phyloP scores from a whole-genome alignment of 1,284 basidiomycete species.

The Malassezia arunalokei region DNA sequence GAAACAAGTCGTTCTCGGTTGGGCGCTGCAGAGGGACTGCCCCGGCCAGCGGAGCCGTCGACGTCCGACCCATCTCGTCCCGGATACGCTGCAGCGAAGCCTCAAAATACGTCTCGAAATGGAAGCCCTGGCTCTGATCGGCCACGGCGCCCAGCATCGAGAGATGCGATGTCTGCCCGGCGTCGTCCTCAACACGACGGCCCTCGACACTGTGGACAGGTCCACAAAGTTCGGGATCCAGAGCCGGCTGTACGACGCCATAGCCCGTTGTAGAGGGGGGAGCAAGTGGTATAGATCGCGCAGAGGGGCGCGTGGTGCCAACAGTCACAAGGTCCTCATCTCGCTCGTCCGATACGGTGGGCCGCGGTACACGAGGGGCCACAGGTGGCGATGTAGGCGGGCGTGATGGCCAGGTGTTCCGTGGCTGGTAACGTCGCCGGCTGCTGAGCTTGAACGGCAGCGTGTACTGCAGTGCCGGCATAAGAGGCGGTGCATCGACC shows the following conservation, averaged over 20 bases:
- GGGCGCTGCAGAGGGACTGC: background rate
- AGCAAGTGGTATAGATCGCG: background rate
- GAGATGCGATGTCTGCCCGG: slow-evolving; percentile 2
- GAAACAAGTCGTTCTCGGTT: background rate
- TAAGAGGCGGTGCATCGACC: background rate
- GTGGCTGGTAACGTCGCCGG: background rate
- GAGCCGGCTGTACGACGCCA: background rate
- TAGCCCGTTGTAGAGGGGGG: background rate
- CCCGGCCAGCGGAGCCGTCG: background rate
- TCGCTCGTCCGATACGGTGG: background rate
- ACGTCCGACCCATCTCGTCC: background rate
- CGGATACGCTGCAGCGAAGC: slow-evolving; percentile 13
- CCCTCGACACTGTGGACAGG: background rate
- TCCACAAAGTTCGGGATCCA: background rate
- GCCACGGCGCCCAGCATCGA: slow-evolving; percentile 11
- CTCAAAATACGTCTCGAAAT: slow-evolving; percentile 12
- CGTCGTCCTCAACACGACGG: background rate
- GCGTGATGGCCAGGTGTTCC: too few species aligned
- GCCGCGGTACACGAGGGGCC: background rate
- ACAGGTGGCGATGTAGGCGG: too few species aligned
- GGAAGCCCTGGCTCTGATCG: background rate
- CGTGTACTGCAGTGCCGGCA: background rate
- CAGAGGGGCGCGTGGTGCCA: background rate
- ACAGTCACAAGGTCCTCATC: background rate
- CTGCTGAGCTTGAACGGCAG: background rate